Conservation (phyloP, 164 flowering plant genomes). For the Macadamia tetraphylla region DNA sequence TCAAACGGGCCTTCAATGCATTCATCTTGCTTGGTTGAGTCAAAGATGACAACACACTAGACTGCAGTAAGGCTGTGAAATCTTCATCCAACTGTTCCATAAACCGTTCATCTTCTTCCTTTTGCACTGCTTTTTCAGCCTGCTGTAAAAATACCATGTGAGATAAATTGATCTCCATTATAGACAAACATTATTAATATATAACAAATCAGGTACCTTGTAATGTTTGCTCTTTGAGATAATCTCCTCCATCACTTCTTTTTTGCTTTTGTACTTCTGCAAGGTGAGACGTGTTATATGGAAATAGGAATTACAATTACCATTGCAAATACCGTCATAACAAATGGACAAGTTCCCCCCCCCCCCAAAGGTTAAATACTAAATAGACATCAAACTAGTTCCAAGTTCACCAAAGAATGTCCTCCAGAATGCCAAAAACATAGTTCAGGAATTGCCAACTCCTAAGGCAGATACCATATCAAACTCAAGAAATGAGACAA, state of each 20-base stretch:
- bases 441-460: not conserved
- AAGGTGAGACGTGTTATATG: conserved; percentile 5
- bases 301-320: not conserved
- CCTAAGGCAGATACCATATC: not conserved
- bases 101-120: conserved; percentile 74
- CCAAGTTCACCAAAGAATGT: too few species aligned
- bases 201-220: conserved; percentile 47
- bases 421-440: not conserved
- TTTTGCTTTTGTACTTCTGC: conserved; percentile 80
- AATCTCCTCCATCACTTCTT: conserved; percentile 84
- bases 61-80: conserved; percentile 59
- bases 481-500: not conserved
- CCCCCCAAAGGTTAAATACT: not conserved
- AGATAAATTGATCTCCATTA: not conserved
- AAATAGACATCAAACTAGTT: not conserved
- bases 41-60: conserved; percentile 45
- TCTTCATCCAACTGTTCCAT: conserved; percentile 66
- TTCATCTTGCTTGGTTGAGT: conserved; percentile 55
- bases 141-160: conserved; percentile 16
- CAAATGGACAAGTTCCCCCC: not conserved
- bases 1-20: conserved; percentile 55
- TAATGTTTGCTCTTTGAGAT: conserved; percentile 71
- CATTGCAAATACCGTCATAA: not conserved
- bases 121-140: conserved; percentile 79
- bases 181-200: not conserved